A percentile compares a stretch with the other conserved stretches of the same genome.
These are phyloP conservation scores for Macroventuria anomochaeta DNA, from an alignment of 2,329 filamentous ascomycete genomes.

Conservation along the genomic window DNA sequence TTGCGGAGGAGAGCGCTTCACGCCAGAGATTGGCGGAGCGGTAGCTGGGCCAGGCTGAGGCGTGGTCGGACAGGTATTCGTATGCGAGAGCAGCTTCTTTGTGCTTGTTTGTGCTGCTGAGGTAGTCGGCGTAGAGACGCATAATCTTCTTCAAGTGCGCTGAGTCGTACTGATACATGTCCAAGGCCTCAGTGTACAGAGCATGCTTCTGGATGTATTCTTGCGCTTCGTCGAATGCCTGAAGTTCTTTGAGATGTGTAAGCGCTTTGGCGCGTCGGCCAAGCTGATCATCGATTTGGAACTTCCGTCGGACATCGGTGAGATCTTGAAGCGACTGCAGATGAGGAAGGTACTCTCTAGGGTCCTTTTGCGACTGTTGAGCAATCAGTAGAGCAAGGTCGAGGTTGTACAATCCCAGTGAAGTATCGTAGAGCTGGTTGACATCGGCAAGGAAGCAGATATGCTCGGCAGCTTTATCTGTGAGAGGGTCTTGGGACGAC, in stretches of 20 bases:
- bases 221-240: conserved; percentile 78
- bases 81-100: conserved; percentile 90
- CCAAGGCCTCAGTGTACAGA: conserved; percentile 79
- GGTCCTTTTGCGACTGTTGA: conserved; percentile 95
- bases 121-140: conserved; percentile 76
- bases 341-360: conserved; percentile 93
- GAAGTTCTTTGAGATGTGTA: conserved; percentile 73
- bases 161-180: conserved; percentile 82
- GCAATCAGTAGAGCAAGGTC: conserved; percentile 89
- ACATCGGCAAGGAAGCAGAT: conserved; percentile 97
- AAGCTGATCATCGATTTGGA: conserved; percentile 88
- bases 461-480: conserved; percentile 90
- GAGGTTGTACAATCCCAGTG: conserved; percentile 88
- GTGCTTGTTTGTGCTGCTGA: conserved; percentile 76
- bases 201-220: conserved; percentile 78
- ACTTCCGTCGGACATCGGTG: conserved; percentile 72
- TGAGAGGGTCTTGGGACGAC: conserved; percentile 60
- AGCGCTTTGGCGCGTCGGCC: conserved; percentile 79
- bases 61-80: conserved; percentile 80
- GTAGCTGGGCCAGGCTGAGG: conserved; percentile 81
- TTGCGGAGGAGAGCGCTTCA: conserved; percentile 82
- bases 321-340: conserved; percentile 84
- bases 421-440: conserved; percentile 87
- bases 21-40: conserved; percentile 87
- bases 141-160: conserved; percentile 72